phyloP scores from a whole-genome alignment of 2,329 filamentous ascomycete genomes.

The Decorospora gaudefroyi region DNA sequence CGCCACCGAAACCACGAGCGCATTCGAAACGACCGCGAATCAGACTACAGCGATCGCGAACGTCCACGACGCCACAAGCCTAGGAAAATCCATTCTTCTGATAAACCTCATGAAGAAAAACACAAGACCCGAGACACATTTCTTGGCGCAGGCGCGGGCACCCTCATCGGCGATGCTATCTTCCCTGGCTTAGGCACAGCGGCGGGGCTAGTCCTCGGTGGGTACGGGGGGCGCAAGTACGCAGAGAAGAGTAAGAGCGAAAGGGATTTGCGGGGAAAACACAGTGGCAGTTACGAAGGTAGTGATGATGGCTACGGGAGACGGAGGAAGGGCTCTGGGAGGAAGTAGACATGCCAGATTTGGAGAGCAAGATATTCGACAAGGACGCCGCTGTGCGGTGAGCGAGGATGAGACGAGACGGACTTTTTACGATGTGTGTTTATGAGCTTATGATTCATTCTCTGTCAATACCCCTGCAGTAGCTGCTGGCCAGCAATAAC shows the following conservation, averaged over 20 bases:
- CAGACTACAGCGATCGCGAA: conserved; percentile 11
- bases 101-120: conserved; percentile 18
- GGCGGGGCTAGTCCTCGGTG: conserved; percentile 49
- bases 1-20: conserved; percentile 15
- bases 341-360: too few species aligned
- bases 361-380: too few species aligned
- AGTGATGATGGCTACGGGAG: too few species aligned
- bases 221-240: conserved; percentile 51
- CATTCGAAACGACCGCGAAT: conserved; percentile 14
- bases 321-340: too few species aligned
- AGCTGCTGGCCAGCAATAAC: too few species aligned
- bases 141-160: conserved; percentile 52
- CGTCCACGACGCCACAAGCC: conserved; percentile 6
- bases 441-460: too few species aligned
- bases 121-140: conserved; percentile 48
- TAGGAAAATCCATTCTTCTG: conserved; percentile 1
- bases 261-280: too few species aligned
- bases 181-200: conserved; percentile 52
- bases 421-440: too few species aligned
- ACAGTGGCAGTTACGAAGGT: too few species aligned
- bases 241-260: conserved; percentile 47
- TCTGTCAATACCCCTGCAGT: too few species aligned
- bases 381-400: too few species aligned
- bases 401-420: too few species aligned
- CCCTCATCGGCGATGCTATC: conserved; percentile 51